Evolutionary conservation across 805 yeast genomes (phyloP).

Genomic region (Saccharomycopsis synnaedendra): DNA sequence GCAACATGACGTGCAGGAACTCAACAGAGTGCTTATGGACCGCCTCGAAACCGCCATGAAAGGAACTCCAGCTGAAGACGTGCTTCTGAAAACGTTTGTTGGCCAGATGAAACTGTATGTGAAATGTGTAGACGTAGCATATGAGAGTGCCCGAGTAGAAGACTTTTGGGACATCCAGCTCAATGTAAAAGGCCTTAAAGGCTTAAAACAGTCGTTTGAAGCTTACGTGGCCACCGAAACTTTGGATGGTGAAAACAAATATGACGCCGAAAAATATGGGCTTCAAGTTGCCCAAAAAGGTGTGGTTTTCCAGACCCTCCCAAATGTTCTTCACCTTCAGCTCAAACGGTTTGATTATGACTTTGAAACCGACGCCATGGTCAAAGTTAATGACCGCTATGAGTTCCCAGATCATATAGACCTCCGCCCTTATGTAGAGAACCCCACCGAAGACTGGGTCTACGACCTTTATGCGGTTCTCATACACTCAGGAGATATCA

Average conservation of each 20-base stretch:
- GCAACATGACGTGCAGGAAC: constrained; percentile 96
- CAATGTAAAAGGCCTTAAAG: constrained; percentile 75
- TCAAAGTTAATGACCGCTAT: constrained; percentile 84
- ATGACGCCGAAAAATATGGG: constrained; percentile 68
- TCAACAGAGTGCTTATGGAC: constrained; percentile 93
- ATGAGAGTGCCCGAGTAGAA: constrained; percentile 83
- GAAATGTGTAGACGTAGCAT: constrained; percentile 85
- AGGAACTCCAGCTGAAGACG: constrained; percentile 68
- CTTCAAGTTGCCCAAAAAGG: constrained; percentile 92
- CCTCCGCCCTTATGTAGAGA: constrained; percentile 53
- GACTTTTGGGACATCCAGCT: constrained; percentile 98
- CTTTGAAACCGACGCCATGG: constrained; percentile 76
- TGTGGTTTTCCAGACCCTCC: constrained; percentile 81
- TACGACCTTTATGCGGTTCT: constrained; percentile 87
- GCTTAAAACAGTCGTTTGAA: constrained; percentile 64
- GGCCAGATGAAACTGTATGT: constrained; percentile 95
- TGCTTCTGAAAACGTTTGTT: constrained; percentile 73
- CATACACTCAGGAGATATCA: constrained; percentile 92
- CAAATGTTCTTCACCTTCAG: constrained; percentile 88
- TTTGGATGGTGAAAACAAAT: constrained; percentile 90
- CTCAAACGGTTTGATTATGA: constrained; percentile 92
- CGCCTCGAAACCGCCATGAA: constrained; percentile 84
- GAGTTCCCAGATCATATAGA: constrained; percentile 83
- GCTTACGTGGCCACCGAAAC: constrained; percentile 84
- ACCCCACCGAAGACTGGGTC: constrained; percentile 45